These are phyloP conservation scores for Populus ilicifolia DNA, from an alignment of 345 rosid genomes.

Conservation along the genomic window DNA sequence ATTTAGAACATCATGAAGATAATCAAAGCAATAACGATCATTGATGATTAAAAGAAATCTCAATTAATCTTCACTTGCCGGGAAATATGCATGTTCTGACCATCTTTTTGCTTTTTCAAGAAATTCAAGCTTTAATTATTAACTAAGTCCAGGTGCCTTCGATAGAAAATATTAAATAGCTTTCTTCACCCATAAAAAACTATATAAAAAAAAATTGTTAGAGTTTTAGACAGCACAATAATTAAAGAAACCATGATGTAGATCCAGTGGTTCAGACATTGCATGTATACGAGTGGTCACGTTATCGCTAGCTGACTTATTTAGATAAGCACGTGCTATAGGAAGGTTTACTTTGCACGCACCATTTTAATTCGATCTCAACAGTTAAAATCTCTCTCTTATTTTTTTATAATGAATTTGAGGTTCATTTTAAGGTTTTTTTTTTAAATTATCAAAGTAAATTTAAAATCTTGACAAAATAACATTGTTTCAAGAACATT, in stretches of 20 bases:
- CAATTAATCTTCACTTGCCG: background rate
- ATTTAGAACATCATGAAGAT: no score
- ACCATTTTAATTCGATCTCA: background rate
- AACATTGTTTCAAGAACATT: no score
- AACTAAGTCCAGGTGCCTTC: background rate
- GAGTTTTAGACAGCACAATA: no score
- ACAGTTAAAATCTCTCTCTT: background rate
- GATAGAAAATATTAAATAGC: no score
- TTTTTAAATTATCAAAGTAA: no score
- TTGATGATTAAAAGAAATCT: background rate
- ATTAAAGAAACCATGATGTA: no score
- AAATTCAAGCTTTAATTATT: constrained; percentile 1
- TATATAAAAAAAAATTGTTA: no score
- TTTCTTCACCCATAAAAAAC: no score
- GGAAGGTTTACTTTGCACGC: background rate
- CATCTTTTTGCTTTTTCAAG: constrained; percentile 8
- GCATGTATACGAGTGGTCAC: background rate
- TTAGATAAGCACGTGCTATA: background rate
- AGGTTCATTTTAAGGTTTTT: no score
- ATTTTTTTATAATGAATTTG: background rate
- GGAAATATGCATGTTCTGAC: background rate
- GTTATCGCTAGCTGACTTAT: background rate
- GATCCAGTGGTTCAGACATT: constrained; percentile 1
- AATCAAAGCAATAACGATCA: background rate
- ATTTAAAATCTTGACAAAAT: no score